Evolutionary conservation across 2,329 filamentous ascomycete genomes (phyloP).

Genomic region (Neoarthrinium moseri): DNA sequence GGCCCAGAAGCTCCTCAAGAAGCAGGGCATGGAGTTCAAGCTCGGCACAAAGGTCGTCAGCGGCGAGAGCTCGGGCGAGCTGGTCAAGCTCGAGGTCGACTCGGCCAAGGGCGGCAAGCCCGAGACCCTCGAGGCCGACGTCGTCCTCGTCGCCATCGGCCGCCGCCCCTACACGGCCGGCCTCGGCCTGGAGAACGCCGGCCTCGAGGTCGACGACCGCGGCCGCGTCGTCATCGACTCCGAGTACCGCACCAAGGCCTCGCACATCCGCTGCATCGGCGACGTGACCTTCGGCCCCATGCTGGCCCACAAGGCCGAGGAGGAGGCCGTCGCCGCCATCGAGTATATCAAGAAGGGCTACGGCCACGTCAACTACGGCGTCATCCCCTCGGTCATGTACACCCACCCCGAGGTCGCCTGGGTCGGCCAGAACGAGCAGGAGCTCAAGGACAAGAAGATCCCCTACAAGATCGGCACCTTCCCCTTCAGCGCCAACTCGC

Average conservation of each 20-base stretch:
- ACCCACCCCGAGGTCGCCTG: constrained; percentile 97
- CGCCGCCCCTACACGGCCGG: constrained; percentile 91
- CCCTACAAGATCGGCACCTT: constrained; percentile 93
- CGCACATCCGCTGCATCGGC: constrained; percentile 95
- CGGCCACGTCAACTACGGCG: constrained; percentile 98
- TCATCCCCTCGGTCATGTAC: constrained; percentile 99
- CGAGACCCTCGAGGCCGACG: constrained; percentile 88
- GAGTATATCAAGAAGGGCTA: constrained; percentile 98
- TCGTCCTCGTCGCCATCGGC: constrained; percentile 95
- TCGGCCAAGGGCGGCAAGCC: constrained; percentile 94
- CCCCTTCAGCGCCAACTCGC: constrained; percentile 97
- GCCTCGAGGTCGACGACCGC: constrained; percentile 86
- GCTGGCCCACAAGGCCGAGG: constrained; percentile 99
- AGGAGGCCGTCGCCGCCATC: constrained; percentile 90
- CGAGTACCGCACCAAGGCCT: constrained; percentile 96
- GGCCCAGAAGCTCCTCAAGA: constrained; percentile 87
- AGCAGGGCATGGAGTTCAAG: constrained; percentile 99
- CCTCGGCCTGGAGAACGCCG: constrained; percentile 90
- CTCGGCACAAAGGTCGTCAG: constrained; percentile 90
- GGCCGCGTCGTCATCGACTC: constrained; percentile 96
- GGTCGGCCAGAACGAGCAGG: constrained; percentile 97
- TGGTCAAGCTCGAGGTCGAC: constrained; percentile 81
- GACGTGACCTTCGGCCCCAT: constrained; percentile 97
- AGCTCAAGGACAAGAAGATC: constrained; percentile 84
- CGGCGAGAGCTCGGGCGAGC: constrained; percentile 77